Conservation (phyloP, 2,329 filamentous ascomycete genomes). For the Botryotinia calthae region DNA sequence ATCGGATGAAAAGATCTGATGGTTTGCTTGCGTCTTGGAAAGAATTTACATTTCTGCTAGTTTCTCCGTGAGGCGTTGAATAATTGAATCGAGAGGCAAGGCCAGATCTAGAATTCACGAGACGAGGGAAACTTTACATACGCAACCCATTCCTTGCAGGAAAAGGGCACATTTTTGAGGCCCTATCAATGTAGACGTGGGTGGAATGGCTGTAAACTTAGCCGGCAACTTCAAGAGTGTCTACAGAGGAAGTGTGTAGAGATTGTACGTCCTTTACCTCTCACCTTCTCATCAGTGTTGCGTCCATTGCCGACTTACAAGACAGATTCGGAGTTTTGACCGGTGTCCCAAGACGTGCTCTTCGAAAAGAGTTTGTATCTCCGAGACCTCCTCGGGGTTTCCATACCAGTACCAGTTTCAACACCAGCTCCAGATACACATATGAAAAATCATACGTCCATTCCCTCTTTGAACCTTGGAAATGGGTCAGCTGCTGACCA, state of each 20-base stretch:
- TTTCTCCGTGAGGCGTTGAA: not conserved
- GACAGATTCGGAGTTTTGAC: not conserved
- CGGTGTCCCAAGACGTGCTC: not conserved
- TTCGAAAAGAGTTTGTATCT: not conserved
- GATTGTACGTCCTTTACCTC: not conserved
- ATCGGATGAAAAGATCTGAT: not conserved
- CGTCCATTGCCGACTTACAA: not conserved
- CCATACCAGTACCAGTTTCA: not conserved
- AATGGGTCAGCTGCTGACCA: slow-evolving; percentile 9
- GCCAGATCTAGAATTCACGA: not conserved
- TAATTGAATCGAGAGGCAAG: not conserved
- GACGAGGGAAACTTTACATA: not conserved
- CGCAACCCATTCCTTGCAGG: not conserved
- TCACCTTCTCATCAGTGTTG: not conserved
- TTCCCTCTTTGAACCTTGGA: not conserved
- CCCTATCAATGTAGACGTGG: not conserved
- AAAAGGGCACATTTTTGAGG: not conserved
- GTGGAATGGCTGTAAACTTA: not conserved
- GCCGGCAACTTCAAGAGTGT: not conserved
- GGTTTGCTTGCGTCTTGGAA: not conserved
- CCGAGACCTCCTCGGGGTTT: not conserved
- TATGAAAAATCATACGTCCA: not conserved
- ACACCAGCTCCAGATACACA: not conserved
- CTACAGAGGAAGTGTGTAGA: not conserved
- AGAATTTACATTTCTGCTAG: not conserved